Conservation (phyloP, 192 early-diverging fungal genomes). For the Cetraspora pellucida region DNA sequence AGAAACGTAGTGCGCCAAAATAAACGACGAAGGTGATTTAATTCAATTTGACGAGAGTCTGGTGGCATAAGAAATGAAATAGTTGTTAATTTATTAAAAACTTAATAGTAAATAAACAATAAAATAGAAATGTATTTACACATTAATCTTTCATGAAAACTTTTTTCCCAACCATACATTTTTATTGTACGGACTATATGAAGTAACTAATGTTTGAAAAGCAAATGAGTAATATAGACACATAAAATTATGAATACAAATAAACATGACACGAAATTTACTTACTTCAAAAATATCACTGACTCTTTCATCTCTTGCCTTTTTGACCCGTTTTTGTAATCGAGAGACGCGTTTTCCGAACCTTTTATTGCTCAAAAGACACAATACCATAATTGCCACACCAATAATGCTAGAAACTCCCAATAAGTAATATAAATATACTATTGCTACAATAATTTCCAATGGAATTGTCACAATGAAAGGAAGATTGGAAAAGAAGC, state of each 20-base stretch:
- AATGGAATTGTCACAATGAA: slow-evolving; percentile 69
- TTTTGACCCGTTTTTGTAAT: slow-evolving; percentile 57
- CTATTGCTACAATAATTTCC: slow-evolving; percentile 65
- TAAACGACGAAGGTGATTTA: slow-evolving; percentile 40
- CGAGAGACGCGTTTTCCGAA: slow-evolving; percentile 56
- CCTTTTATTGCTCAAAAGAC: slow-evolving; percentile 62
- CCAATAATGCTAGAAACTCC: slow-evolving; percentile 81
- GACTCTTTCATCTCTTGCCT: slow-evolving; percentile 74
- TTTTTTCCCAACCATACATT: slow-evolving; percentile 78
- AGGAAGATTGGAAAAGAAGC: slow-evolving; percentile 61
- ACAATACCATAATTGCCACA: slow-evolving; percentile 66
- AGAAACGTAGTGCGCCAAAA: slow-evolving; percentile 43
- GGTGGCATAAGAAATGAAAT: background rate
- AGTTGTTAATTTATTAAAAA: background rate
- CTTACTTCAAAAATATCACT: slow-evolving; percentile 72
- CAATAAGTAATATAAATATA: slow-evolving; percentile 73
- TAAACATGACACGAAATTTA: background rate
- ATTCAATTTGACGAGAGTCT: slow-evolving; percentile 47
- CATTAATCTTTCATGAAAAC: slow-evolving; percentile 70
- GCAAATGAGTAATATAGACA: background rate
- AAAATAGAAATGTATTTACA: slow-evolving; percentile 46
- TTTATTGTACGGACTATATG: slow-evolving; percentile 93
- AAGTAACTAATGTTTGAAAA: slow-evolving; percentile 34
- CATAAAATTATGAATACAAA: background rate
- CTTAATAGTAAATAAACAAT: background rate